Conservation (phyloP, 257 asterid genomes). For the Haberlea rhodopensis region DNA sequence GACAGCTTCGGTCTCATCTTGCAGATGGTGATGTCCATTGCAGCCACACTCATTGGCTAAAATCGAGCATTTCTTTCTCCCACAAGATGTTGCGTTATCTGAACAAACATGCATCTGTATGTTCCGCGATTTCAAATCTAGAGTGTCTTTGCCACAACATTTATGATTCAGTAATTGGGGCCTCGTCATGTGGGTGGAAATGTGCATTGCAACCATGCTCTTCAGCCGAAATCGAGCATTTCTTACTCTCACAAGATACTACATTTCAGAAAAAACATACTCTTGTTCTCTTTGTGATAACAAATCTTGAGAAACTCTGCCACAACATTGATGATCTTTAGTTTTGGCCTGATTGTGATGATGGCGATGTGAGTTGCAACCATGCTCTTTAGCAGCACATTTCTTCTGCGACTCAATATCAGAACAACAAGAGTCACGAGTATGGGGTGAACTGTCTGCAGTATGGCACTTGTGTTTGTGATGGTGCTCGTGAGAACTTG, state of each 20-base stretch:
- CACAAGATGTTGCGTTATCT: background rate
- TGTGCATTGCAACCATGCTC: background rate
- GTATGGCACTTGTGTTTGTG: slow-evolving; percentile 11
- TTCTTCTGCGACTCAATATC: slow-evolving; percentile 27
- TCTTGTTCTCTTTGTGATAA: slow-evolving; percentile 15
- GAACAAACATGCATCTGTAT: slow-evolving; percentile 19
- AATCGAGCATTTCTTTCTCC: slow-evolving; percentile 10
- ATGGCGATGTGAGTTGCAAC: slow-evolving; percentile 15
- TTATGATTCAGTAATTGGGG: background rate
- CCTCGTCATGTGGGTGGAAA: background rate
- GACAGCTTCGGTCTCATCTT: no score
- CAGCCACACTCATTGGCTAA: slow-evolving; percentile 1
- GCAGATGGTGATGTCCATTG: background rate
- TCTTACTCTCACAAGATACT: background rate
- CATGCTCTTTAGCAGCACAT: slow-evolving; percentile 20
- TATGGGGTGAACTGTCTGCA: slow-evolving; percentile 7
- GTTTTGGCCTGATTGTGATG: slow-evolving; percentile 3
- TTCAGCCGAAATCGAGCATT: slow-evolving; percentile 10
- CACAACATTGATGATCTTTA: slow-evolving; percentile 20
- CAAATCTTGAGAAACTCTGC: background rate
- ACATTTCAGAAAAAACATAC: slow-evolving; percentile 18
- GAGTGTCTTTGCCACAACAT: slow-evolving; percentile 2
- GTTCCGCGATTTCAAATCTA: slow-evolving; percentile 14
- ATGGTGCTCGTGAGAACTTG: slow-evolving; percentile 11
- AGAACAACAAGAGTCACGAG: slow-evolving; percentile 28